phyloP scores from a whole-genome alignment of 2,329 filamentous ascomycete genomes.

The Diaporthe amygdali region DNA sequence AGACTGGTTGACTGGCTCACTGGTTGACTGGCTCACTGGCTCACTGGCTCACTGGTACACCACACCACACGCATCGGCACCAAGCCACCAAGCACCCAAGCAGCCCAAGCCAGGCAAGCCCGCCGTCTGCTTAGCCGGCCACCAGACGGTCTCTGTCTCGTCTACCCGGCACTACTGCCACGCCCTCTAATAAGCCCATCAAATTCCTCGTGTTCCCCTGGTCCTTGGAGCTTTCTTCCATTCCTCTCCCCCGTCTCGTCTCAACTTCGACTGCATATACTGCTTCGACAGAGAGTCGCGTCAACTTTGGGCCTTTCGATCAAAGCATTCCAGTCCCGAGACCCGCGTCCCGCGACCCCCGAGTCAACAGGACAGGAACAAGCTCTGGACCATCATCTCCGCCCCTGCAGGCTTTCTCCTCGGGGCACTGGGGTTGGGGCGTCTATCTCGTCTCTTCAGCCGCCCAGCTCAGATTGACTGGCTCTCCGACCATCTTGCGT shows the following conservation, averaged over 20 bases:
- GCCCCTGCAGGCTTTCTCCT: conserved; percentile 8
- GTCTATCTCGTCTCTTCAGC: conserved; percentile 25
- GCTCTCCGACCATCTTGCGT: conserved; percentile 14
- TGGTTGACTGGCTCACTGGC: too few relatives aligned
- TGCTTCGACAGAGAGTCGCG: conserved; percentile 3
- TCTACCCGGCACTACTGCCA: neutral
- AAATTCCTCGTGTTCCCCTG: neutral
- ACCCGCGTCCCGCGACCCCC: neutral
- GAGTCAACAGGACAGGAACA: conserved; percentile 3
- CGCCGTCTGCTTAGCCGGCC: conserved; percentile 10
- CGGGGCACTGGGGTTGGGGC: conserved; percentile 12
- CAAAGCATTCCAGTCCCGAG: conserved; percentile 8
- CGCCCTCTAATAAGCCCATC: neutral
- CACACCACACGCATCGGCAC: neutral
- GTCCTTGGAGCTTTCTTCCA: neutral
- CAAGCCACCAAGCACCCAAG: conserved; percentile 9
- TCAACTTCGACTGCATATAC: neutral
- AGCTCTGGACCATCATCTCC: conserved; percentile 5
- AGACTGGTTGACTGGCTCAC: too few relatives aligned
- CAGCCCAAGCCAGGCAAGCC: conserved; percentile 1
- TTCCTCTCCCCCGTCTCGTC: conserved; percentile 7
- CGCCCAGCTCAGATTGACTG: conserved; percentile 16
- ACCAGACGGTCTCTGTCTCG: neutral
- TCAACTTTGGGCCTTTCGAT: conserved; percentile 4
- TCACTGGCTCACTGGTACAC: neutral